These are phyloP conservation scores for Furcasterigmium furcatum DNA, from an alignment of 2,329 filamentous ascomycete species.

Conservation along the genomic window DNA sequence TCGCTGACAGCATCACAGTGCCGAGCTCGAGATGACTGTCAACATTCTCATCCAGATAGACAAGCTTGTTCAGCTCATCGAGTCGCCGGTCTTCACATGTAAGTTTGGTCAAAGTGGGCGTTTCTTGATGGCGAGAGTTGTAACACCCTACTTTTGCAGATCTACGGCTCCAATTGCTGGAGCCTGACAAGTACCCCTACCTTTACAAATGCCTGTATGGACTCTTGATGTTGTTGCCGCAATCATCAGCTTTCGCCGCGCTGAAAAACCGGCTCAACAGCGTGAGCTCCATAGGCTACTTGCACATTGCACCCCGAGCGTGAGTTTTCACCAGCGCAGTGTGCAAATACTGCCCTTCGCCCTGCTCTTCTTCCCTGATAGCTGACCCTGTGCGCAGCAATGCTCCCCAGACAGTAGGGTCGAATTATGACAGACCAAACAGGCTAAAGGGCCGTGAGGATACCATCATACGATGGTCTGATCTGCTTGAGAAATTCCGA, in stretches of 20 bases:
- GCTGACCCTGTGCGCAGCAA: too few relatives aligned
- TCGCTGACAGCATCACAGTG: conserved; percentile 48
- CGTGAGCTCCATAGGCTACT: conserved; percentile 92
- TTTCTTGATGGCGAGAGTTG: neutral
- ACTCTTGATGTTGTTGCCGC: conserved; percentile 94
- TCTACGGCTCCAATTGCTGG: conserved; percentile 87
- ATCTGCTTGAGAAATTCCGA: conserved; percentile 92
- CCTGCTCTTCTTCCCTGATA: too few relatives aligned
- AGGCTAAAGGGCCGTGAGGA: conserved; percentile 82
- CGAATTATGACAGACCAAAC: conserved; percentile 69
- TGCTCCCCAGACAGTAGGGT: conserved; percentile 42
- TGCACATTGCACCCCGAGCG: conserved; percentile 78
- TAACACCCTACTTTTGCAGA: conserved; percentile 46
- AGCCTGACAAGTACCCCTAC: conserved; percentile 92
- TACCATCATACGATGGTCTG: conserved; percentile 81
- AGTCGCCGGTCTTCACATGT: conserved; percentile 98
- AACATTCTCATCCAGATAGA: conserved; percentile 99
- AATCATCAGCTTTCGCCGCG: conserved; percentile 94
- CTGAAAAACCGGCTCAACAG: conserved; percentile 95
- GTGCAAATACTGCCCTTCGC: conserved; percentile 22
- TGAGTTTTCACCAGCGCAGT: conserved; percentile 44
- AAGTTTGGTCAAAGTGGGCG: conserved; percentile 26
- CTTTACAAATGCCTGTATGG: conserved; percentile 98
- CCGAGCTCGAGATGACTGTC: conserved; percentile 97
- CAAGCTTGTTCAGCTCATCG: conserved; percentile 92